Evolutionary conservation across 2,329 filamentous ascomycete species (phyloP).

Genomic region (Catunica adiposa): DNA sequence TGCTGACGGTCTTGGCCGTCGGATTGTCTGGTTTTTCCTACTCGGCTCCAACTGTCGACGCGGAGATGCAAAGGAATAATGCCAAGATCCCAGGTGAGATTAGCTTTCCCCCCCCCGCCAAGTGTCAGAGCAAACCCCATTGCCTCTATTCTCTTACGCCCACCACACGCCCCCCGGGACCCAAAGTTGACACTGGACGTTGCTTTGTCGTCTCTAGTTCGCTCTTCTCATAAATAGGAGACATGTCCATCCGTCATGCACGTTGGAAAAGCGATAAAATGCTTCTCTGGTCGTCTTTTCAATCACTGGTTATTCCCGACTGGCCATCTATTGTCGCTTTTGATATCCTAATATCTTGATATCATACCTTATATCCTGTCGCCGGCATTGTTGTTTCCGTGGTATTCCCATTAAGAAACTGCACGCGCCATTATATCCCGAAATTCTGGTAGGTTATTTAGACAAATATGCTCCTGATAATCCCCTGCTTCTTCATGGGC

Average conservation of each 20-base stretch:
- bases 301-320: too few species aligned
- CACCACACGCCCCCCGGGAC: neutral
- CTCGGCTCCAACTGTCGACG: neutral
- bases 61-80: neutral
- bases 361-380: too few species aligned
- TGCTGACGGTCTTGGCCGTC: neutral
- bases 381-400: neutral
- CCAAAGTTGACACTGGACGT: neutral
- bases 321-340: too few species aligned
- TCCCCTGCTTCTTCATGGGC: too few species aligned
- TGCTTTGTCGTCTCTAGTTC: too few species aligned
- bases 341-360: too few species aligned
- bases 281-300: too few species aligned
- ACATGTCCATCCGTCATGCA: too few species aligned
- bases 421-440: neutral
- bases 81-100: neutral
- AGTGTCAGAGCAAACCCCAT: constrained; percentile 1
- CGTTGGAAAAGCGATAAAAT: too few species aligned
- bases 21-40: neutral
- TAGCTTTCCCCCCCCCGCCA: neutral
- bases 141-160: neutral
- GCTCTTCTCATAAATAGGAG: too few species aligned
- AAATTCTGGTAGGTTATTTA: neutral
- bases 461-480: too few species aligned
- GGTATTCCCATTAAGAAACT: constrained; percentile 2